Evolutionary conservation across 2,329 filamentous ascomycete species (phyloP).

Genomic region (Phialophora verrucosa): DNA sequence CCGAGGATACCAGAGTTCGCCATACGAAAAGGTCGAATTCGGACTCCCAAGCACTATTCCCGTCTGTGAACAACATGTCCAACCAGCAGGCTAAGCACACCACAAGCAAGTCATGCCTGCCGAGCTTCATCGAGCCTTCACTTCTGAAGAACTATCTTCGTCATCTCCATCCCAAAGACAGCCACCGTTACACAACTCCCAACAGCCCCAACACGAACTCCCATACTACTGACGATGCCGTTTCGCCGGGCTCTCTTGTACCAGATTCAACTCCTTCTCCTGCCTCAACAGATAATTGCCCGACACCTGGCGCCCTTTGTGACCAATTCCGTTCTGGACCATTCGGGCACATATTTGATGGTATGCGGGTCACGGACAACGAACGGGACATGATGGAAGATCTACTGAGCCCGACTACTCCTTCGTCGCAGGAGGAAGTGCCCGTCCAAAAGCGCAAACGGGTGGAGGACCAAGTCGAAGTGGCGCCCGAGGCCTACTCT

Average conservation of each 20-base stretch:
- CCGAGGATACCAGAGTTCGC: slow-evolving; percentile 3
- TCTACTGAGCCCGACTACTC: slow-evolving; percentile 18
- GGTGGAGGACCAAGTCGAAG: background rate
- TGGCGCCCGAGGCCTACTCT: slow-evolving; percentile 16
- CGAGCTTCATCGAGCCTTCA: slow-evolving; percentile 34
- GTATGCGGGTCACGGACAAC: slow-evolving; percentile 33
- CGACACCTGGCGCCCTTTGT: slow-evolving; percentile 25
- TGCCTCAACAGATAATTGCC: slow-evolving; percentile 20
- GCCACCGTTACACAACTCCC: slow-evolving; percentile 25
- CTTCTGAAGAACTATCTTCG: slow-evolving; percentile 33
- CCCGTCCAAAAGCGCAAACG: slow-evolving; percentile 7
- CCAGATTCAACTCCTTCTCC: slow-evolving; percentile 27
- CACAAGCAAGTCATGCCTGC: slow-evolving; percentile 27
- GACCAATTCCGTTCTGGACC: slow-evolving; percentile 28
- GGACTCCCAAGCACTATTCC: slow-evolving; percentile 8
- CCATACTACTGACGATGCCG: slow-evolving; percentile 15
- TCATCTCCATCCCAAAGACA: slow-evolving; percentile 34
- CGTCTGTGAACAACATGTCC: background rate
- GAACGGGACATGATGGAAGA: slow-evolving; percentile 34
- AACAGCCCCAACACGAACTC: slow-evolving; percentile 1
- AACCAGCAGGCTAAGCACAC: background rate
- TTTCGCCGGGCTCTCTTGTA: slow-evolving; percentile 29
- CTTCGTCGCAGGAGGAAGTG: background rate
- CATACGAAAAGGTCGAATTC: slow-evolving; percentile 26
- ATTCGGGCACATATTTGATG: slow-evolving; percentile 28